Conservation (phyloP, 2,329 filamentous ascomycete genomes). For the Verticillium dahliae region DNA sequence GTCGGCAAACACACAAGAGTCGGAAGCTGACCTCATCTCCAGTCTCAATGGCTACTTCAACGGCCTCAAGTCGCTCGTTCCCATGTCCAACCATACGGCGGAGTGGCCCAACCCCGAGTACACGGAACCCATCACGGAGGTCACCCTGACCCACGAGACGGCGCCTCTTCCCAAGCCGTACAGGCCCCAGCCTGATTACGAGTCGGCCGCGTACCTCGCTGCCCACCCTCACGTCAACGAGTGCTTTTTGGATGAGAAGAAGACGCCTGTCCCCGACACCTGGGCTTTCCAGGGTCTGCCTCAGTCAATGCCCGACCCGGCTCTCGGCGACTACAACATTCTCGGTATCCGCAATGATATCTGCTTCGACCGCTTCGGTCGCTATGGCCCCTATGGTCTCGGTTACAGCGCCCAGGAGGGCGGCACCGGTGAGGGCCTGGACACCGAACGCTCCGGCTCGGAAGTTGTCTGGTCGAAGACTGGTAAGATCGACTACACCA, state of each 20-base stretch:
- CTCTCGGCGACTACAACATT: slow-evolving; percentile 69
- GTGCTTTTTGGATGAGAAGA: slow-evolving; percentile 58
- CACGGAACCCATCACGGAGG: slow-evolving; percentile 24
- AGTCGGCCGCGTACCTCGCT: slow-evolving; percentile 46
- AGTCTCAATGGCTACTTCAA: slow-evolving; percentile 79
- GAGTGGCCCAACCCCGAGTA: slow-evolving; percentile 59
- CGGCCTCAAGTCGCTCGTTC: slow-evolving; percentile 65
- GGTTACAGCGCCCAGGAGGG: slow-evolving; percentile 73
- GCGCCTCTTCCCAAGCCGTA: slow-evolving; percentile 35
- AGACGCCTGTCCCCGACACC: slow-evolving; percentile 52
- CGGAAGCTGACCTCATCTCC: neutral
- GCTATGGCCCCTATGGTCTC: slow-evolving; percentile 77
- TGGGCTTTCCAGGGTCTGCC: slow-evolving; percentile 66
- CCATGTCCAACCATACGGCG: slow-evolving; percentile 54
- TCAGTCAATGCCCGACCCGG: slow-evolving; percentile 69
- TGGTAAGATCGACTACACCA: slow-evolving; percentile 49
- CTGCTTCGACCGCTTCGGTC: slow-evolving; percentile 82
- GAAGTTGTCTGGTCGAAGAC: slow-evolving; percentile 49
- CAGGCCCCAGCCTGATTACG: slow-evolving; percentile 64
- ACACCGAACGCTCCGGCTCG: slow-evolving; percentile 64
- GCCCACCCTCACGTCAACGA: slow-evolving; percentile 46
- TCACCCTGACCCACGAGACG: slow-evolving; percentile 23
- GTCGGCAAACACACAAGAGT: neutral
- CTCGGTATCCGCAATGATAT: slow-evolving; percentile 70
- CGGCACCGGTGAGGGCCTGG: slow-evolving; percentile 64